These are phyloP conservation scores for Warburgia ugandensis DNA, from an alignment of 164 flowering plant species.

Conservation along the genomic window DNA sequence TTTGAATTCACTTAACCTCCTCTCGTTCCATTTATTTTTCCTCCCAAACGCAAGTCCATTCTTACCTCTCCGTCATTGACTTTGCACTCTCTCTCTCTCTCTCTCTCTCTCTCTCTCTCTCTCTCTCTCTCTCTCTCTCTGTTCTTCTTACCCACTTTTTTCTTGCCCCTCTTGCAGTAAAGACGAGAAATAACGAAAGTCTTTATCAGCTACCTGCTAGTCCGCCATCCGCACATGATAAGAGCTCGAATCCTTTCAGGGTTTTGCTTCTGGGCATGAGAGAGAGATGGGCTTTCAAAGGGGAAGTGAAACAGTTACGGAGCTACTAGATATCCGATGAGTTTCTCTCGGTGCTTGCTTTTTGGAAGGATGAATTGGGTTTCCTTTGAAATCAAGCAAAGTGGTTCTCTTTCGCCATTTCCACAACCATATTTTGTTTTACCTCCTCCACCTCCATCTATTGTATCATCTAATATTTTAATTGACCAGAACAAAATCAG, in stretches of 20 bases:
- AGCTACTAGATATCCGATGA: too few species aligned
- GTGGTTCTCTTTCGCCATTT: constrained; percentile 25
- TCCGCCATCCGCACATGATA: constrained; percentile 3
- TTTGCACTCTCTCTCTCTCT: not conserved
- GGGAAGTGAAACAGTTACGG: too few species aligned
- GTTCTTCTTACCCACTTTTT: not conserved
- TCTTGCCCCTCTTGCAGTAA: constrained; percentile 1
- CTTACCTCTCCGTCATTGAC: constrained; percentile 3
- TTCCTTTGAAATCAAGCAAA: constrained; percentile 21
- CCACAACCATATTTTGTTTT: constrained; percentile 1
- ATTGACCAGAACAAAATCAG: constrained; percentile 41
- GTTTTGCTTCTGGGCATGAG: constrained; percentile 3
- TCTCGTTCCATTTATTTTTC: constrained; percentile 32
- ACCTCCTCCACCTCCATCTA: constrained; percentile 25
- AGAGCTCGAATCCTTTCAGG: constrained; percentile 10
- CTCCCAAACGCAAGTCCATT: not conserved
- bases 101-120: constrained; percentile 1
- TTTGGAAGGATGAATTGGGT: constrained; percentile 27
- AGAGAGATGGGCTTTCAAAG: constrained; percentile 7
- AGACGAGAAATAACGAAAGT: constrained; percentile 2
- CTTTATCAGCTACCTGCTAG: constrained; percentile 5
- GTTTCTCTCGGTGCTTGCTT: too few species aligned
- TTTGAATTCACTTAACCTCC: constrained; percentile 20
- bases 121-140: not conserved
- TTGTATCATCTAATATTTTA: constrained; percentile 18